A percentile compares a stretch with the other conserved stretches of the same genome.
These are phyloP conservation scores for Scheffersomyces ergatensis DNA, from an alignment of 805 yeast species.

Conservation along the genomic window DNA sequence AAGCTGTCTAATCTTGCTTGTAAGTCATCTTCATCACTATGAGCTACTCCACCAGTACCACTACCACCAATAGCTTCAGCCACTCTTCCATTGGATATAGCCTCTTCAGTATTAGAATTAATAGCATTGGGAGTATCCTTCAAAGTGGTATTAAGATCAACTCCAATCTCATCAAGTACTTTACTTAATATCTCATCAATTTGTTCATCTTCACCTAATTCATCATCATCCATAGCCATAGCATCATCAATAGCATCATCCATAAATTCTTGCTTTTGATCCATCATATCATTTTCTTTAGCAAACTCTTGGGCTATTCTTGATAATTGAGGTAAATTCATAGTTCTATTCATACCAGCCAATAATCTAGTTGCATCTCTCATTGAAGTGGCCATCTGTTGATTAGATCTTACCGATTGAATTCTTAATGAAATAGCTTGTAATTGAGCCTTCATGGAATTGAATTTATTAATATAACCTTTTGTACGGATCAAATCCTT, in stretches of 20 bases:
- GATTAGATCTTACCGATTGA: conserved; percentile 89
- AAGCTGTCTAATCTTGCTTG: conserved; percentile 86
- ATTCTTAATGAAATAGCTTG: conserved; percentile 92
- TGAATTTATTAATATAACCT: conserved; percentile 80
- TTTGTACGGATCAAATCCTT: conserved; percentile 90
- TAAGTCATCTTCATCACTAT: conserved; percentile 68
- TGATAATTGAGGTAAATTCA: conserved; percentile 88
- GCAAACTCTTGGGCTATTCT: conserved; percentile 95
- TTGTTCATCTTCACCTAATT: conserved; percentile 82
- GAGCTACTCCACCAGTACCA: conserved; percentile 15
- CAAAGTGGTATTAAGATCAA: conserved; percentile 61
- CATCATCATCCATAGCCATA: conserved; percentile 77
- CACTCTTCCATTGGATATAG: conserved; percentile 37
- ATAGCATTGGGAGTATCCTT: conserved; percentile 44
- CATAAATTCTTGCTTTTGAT: conserved; percentile 98
- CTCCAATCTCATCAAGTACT: conserved; percentile 95
- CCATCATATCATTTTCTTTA: conserved; percentile 93
- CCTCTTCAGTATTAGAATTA: conserved; percentile 32
- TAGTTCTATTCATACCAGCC: conserved; percentile 81
- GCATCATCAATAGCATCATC: conserved; percentile 97
- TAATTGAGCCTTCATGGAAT: conserved; percentile 88
- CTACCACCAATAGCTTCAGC: conserved; percentile 55
- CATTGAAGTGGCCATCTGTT: conserved; percentile 95
- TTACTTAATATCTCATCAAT: conserved; percentile 87
- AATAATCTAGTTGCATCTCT: conserved; percentile 85